Evolutionary conservation across 805 yeast genomes (phyloP).

Genomic region (Nakazawaea ambrosiae): DNA sequence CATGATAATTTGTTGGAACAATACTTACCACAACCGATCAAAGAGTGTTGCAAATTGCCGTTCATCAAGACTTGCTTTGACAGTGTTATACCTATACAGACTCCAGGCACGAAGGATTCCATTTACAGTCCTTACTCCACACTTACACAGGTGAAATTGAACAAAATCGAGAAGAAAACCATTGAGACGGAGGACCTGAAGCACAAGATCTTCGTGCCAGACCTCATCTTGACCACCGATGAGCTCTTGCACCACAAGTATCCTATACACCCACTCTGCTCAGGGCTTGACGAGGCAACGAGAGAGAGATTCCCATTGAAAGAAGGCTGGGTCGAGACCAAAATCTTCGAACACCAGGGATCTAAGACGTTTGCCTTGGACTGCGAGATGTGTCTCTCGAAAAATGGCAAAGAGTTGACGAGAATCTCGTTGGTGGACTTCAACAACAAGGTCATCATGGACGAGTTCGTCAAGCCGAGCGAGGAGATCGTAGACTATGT

Average conservation of each 20-base stretch:
- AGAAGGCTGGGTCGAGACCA: background rate
- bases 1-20: conserved; percentile 12
- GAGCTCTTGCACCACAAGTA: conserved; percentile 44
- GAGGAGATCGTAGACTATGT: conserved; percentile 72
- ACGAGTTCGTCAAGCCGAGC: conserved; percentile 71
- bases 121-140: conserved; percentile 48
- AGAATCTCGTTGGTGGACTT: conserved; percentile 70
- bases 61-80: conserved; percentile 23
- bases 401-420: conserved; percentile 59
- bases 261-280: conserved; percentile 43
- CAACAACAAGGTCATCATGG: conserved; percentile 53
- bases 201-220: conserved; percentile 35
- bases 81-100: conserved; percentile 38
- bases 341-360: background rate
- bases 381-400: conserved; percentile 86
- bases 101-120: conserved; percentile 63
- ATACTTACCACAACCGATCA: background rate
- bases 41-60: background rate
- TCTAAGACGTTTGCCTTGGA: conserved; percentile 74
- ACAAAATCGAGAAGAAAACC: conserved; percentile 47
- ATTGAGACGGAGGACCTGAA: conserved; percentile 25
- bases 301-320: background rate
- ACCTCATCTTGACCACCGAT: conserved; percentile 44
- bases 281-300: background rate
- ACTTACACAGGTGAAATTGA: conserved; percentile 48